phyloP scores from a whole-genome alignment of 2,329 filamentous ascomycete species.

The Leptographium procerum region DNA sequence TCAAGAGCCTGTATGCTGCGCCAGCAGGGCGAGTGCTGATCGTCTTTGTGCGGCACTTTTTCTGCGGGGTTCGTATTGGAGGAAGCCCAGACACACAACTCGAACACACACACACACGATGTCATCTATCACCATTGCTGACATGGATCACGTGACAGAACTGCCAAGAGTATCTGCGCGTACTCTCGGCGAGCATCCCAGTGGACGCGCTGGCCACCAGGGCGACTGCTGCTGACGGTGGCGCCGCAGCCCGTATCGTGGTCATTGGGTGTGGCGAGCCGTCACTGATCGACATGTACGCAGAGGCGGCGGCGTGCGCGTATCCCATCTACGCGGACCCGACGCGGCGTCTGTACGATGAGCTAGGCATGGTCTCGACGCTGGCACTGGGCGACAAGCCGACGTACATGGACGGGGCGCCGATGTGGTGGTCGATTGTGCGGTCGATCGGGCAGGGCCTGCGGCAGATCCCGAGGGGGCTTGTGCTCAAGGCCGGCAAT shows the following conservation, averaged over 20 bases:
- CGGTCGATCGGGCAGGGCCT: constrained; percentile 49
- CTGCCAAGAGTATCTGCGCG: constrained; percentile 63
- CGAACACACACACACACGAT: too few species aligned
- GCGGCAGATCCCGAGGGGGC: constrained; percentile 42
- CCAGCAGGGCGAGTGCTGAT: constrained; percentile 50
- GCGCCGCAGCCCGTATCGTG: constrained; percentile 48
- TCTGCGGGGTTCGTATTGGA: constrained; percentile 56
- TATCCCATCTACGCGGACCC: constrained; percentile 75
- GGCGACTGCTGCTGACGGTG: too few species aligned
- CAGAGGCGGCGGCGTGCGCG: constrained; percentile 47
- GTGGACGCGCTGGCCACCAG: constrained; percentile 35
- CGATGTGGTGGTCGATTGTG: constrained; percentile 34
- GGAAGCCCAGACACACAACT: too few species aligned
- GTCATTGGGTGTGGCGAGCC: constrained; percentile 65
- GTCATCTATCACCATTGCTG: neutral
- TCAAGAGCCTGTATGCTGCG: constrained; percentile 49
- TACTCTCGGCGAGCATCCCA: constrained; percentile 47
- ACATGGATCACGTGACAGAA: constrained; percentile 35
- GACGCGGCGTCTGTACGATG: constrained; percentile 50
- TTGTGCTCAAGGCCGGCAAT: constrained; percentile 54
- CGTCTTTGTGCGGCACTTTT: constrained; percentile 70
- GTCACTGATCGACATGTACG: constrained; percentile 56
- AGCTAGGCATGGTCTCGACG: constrained; percentile 58
- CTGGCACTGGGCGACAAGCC: constrained; percentile 48
- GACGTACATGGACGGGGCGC: constrained; percentile 49